phyloP scores from a whole-genome alignment of 768 basidiomycete species.

The Infundibulicybe gibba region DNA sequence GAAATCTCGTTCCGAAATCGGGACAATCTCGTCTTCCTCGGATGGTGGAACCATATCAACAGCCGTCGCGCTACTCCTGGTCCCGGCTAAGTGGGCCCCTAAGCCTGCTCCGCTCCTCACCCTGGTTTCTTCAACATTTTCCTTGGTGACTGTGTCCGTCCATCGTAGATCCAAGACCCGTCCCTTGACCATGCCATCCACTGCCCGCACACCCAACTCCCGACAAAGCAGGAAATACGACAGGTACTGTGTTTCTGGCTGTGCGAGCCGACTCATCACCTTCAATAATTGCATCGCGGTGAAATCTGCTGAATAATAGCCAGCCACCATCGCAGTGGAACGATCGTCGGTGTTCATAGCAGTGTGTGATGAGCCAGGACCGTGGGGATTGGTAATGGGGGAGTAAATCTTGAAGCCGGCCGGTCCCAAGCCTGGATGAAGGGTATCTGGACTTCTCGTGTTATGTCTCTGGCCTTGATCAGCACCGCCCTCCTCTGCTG shows the following conservation, averaged over 20 bases:
- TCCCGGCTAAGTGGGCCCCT: slow-evolving; percentile 6
- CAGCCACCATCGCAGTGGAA: slow-evolving; percentile 31
- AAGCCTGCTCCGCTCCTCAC: slow-evolving; percentile 15
- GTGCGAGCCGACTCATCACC: slow-evolving; percentile 76
- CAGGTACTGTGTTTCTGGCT: slow-evolving; percentile 57
- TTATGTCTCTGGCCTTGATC: slow-evolving; percentile 28
- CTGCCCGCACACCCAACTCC: slow-evolving; percentile 78
- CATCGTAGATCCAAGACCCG: slow-evolving; percentile 72
- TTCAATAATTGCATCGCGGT: slow-evolving; percentile 76
- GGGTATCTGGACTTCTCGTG: slow-evolving; percentile 39
- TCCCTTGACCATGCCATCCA: slow-evolving; percentile 83
- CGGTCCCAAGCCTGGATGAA: slow-evolving; percentile 56
- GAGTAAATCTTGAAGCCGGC: slow-evolving; percentile 64
- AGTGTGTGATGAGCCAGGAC: slow-evolving; percentile 14
- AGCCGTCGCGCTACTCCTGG: slow-evolving; percentile 37
- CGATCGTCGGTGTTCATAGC: slow-evolving; percentile 20
- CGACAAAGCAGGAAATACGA: slow-evolving; percentile 81
- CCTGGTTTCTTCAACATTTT: slow-evolving; percentile 32
- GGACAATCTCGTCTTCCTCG: slow-evolving; percentile 25
- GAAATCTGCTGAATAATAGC: slow-evolving; percentile 62
- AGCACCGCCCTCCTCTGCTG: slow-evolving; percentile 17
- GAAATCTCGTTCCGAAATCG: slow-evolving; percentile 36
- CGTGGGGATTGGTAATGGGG: slow-evolving; percentile 30
- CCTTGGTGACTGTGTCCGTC: slow-evolving; percentile 67
- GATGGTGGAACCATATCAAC: slow-evolving; percentile 25